Percentiles rank a stretch among this genome's conserved stretches.
phyloP scores from a whole-genome alignment of 2,329 filamentous ascomycete species.

The Blastomyces percursus region DNA sequence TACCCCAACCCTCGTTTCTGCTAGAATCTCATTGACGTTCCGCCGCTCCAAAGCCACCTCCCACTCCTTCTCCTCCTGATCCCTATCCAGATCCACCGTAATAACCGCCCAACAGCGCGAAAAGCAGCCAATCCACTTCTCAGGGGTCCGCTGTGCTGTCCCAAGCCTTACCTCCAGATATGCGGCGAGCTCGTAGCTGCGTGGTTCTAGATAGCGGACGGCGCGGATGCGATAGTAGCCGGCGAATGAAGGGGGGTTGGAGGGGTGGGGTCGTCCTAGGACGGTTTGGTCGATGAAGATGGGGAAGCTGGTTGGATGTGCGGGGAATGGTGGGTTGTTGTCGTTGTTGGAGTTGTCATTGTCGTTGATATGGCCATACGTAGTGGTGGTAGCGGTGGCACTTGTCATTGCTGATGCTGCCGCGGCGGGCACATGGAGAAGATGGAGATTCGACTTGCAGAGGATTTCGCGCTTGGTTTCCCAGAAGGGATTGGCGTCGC shows the following conservation, averaged over 20 bases:
- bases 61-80: background rate
- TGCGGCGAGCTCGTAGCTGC: background rate
- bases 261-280: background rate
- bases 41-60: background rate
- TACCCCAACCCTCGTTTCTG: background rate
- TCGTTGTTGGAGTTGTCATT: no score
- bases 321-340: background rate
- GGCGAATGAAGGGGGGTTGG: background rate
- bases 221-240: slow-evolving; percentile 7
- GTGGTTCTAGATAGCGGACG: slow-evolving; percentile 9
- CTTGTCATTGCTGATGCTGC: no score
- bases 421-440: background rate
- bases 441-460: slow-evolving; percentile 7
- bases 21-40: background rate
- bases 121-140: background rate
- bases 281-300: slow-evolving; percentile 4
- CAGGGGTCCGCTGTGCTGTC: background rate
- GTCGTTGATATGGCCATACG: no score
- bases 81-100: background rate
- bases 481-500: slow-evolving; percentile 8
- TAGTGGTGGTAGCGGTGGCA: background rate
- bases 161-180: slow-evolving; percentile 8
- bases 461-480: slow-evolving; percentile 8
- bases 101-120: background rate
- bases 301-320: slow-evolving; percentile 4